Evolutionary conservation across 2,329 filamentous ascomycete species (phyloP), one percentile per base, ranked within the genome.

Genomic region (Fusarium solani-melongenae): DNA sequence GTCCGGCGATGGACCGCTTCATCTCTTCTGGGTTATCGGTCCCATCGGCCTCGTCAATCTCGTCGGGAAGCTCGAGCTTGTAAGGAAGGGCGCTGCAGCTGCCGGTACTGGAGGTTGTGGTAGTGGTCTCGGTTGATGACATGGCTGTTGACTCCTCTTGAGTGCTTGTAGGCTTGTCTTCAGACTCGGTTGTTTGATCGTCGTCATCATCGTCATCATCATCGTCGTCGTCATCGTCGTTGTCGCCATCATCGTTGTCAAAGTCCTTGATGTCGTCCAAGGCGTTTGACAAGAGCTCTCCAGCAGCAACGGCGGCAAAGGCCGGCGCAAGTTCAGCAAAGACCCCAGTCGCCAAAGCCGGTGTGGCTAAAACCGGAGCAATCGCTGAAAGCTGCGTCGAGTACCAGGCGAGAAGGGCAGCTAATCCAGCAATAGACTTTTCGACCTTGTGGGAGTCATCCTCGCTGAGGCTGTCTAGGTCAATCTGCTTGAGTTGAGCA

Each of bases 311-410:
- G 3, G 65, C 38, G 44, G 24, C 65, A 56, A 68, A 61, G 14
- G 62, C 62, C 1, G 66, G 46, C 11, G 66, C 66, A 15, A 68
- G 20, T 3, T 64, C 62, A 6, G 66, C 61, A 61, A 65, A 61
- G 24, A 65, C 31, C 11, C n/a, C 56, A 1, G 56, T 17, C 7
- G 66, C 66, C 10, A 61, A 5, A 56, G 66, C 62, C 1, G 66
- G 61, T 6, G 66, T 65, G 10, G 56, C 53, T 1, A 65, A 29
- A 6, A 38, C 56, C 7, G 66, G 49, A 10, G 62, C 66, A 5
- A 68, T 38, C 5, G 62, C 44, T 12, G 46, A 14, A 10, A 65
- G 44, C 36, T 68, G 46, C 1, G 56, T 39, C 15, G 44, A 38
- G 29, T 44, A 65, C 44, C 44, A 68, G 10, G 39, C 56, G 7